Conservation (phyloP, 768 basidiomycete species). For the Crucibulum laeve region DNA sequence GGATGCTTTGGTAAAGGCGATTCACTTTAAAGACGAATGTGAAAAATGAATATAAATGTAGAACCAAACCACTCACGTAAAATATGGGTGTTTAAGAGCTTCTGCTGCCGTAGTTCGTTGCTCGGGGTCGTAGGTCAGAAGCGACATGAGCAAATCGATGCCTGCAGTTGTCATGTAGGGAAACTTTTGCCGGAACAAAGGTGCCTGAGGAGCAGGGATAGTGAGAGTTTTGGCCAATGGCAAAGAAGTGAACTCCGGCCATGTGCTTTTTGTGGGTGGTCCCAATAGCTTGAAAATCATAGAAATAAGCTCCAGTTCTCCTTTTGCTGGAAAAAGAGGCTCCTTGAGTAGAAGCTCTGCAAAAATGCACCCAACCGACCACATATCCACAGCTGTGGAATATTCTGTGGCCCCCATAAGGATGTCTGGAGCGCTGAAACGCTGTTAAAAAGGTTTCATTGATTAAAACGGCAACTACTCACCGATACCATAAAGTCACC, state of each 20-base stretch:
- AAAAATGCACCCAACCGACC: constrained; percentile 99
- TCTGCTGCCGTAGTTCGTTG: constrained; percentile 85
- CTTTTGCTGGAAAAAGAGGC: constrained; percentile 96
- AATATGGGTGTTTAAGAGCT: constrained; percentile 88
- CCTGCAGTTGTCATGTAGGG: constrained; percentile 80
- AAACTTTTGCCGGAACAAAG: constrained; percentile 82
- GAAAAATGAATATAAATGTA: neutral
- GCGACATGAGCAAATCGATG: constrained; percentile 73
- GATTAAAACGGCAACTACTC: constrained; percentile 10
- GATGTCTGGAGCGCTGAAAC: constrained; percentile 85
- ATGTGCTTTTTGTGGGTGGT: constrained; percentile 79
- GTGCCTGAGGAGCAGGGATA: constrained; percentile 69
- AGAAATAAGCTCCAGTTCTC: constrained; percentile 86
- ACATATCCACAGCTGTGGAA: constrained; percentile 94
- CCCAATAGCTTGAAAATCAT: constrained; percentile 96
- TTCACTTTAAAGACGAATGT: constrained; percentile 49
- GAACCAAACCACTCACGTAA: constrained; percentile 50
- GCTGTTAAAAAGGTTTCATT: constrained; percentile 10
- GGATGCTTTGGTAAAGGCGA: constrained; percentile 95
- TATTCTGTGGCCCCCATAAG: constrained; percentile 90
- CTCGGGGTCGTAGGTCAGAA: constrained; percentile 89
- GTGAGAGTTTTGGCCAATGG: constrained; percentile 80
- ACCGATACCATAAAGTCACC: constrained; percentile 99
- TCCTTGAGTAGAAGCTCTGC: constrained; percentile 93
- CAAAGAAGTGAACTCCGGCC: constrained; percentile 80